phyloP scores from a whole-genome alignment of 768 basidiomycete genomes.

The Suillus alpinus region DNA sequence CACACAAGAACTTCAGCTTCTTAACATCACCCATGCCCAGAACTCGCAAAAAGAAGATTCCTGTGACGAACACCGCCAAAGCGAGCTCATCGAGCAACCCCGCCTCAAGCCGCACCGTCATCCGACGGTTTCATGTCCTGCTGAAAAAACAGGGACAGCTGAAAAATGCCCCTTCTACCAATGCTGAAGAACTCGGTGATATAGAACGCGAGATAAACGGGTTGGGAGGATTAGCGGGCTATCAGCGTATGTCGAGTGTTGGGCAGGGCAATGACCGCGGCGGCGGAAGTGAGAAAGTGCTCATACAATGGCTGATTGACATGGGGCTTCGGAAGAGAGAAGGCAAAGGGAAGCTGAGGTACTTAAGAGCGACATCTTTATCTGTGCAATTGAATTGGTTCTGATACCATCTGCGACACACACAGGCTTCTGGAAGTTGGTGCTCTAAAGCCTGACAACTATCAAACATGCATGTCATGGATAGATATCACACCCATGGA shows the following conservation, averaged over 20 bases:
- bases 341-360: conserved; percentile 33
- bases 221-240: conserved; percentile 76
- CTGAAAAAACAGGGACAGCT: conserved; percentile 67
- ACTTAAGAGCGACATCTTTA: conserved; percentile 7
- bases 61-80: conserved; percentile 35
- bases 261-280: conserved; percentile 83
- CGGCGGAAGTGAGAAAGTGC: conserved; percentile 82
- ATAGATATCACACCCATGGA: conserved; percentile 77
- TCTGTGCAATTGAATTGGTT: background rate
- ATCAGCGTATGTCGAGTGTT: conserved; percentile 79
- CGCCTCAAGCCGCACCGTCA: conserved; percentile 64
- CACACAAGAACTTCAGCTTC: background rate
- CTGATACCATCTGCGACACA: background rate
- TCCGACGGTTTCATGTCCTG: conserved; percentile 78
- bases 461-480: conserved; percentile 63
- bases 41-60: conserved; percentile 42
- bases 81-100: conserved; percentile 46
- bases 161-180: conserved; percentile 17
- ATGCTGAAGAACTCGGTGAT: conserved; percentile 38
- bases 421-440: conserved; percentile 84
- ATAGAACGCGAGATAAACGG: conserved; percentile 60
- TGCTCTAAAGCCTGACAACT: conserved; percentile 84
- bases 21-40: conserved; percentile 35
- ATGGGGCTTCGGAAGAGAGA: conserved; percentile 32
- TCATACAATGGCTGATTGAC: conserved; percentile 74